Conservation (phyloP, 2,329 filamentous ascomycete species). For the Diplodia corticola region DNA sequence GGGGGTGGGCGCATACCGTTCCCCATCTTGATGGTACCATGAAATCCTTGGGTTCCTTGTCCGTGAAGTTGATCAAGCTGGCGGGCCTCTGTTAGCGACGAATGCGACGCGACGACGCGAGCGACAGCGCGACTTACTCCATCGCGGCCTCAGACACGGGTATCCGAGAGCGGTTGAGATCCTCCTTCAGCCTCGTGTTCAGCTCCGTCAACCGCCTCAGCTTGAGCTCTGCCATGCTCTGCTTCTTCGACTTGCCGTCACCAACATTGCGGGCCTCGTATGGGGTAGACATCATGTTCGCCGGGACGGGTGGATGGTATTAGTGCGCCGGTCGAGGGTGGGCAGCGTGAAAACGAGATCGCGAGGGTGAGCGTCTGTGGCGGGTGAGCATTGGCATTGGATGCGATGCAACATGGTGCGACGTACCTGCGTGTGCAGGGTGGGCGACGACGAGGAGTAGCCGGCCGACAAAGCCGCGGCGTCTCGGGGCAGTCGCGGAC, state of each 20-base stretch:
- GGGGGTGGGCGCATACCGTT: conserved; percentile 53
- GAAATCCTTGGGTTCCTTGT: conserved; percentile 90
- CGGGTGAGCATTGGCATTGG: conserved; percentile 19
- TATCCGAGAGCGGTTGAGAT: conserved; percentile 91
- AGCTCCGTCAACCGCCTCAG: conserved; percentile 93
- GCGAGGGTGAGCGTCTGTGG: conserved; percentile 17
- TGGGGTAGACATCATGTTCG: conserved; percentile 56
- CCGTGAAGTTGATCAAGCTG: conserved; percentile 97
- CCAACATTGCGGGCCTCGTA: conserved; percentile 67
- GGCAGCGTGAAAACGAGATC: conserved; percentile 21
- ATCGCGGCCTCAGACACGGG: conserved; percentile 87
- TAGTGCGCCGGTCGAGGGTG: conserved; percentile 7
- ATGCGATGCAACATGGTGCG: conserved; percentile 22
- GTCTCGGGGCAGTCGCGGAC: conserved; percentile 20
- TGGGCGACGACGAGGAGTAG: conserved; percentile 29
- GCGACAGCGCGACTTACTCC: conserved; percentile 44
- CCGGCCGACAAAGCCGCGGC: conserved; percentile 27
- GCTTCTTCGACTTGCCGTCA: conserved; percentile 85
- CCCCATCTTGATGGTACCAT: conserved; percentile 99
- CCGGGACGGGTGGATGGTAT: conserved; percentile 22
- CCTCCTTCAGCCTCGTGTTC: conserved; percentile 92
- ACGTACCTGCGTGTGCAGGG: conserved; percentile 25
- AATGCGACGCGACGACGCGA: neutral
- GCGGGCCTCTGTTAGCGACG: conserved; percentile 11
- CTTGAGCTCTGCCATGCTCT: conserved; percentile 99